Conservation (phyloP, 1,284 basidiomycete species). For the Agaricales sp. region DNA sequence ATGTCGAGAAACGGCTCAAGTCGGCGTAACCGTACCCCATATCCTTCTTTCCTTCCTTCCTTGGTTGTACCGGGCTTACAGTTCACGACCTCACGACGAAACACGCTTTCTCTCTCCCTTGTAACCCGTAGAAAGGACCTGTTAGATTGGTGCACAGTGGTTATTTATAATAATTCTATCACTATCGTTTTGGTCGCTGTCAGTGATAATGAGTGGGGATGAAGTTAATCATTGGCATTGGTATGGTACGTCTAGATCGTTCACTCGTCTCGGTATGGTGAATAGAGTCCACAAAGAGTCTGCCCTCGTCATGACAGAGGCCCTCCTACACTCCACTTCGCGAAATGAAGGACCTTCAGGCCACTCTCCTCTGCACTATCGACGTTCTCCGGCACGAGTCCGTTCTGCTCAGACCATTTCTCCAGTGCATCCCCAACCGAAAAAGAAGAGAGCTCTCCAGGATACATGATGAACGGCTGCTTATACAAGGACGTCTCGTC, state of each 20-base stretch:
- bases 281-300: too few relatives aligned
- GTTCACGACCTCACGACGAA: too few relatives aligned
- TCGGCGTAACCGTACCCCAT: too few relatives aligned
- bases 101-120: too few relatives aligned
- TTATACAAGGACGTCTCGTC: constrained; percentile 63
- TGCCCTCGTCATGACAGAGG: constrained; percentile 4
- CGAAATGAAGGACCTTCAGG: constrained; percentile 50
- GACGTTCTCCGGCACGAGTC: constrained; percentile 26
- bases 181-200: too few relatives aligned
- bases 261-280: too few relatives aligned
- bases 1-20: constrained; percentile 12
- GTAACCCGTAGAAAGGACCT: too few relatives aligned
- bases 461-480: constrained; percentile 77
- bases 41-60: too few relatives aligned
- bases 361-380: constrained; percentile 33
- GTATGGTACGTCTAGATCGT: too few relatives aligned
- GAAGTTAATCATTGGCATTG: background rate
- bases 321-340: constrained; percentile 54
- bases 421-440: constrained; percentile 55
- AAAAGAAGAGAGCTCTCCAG: constrained; percentile 37
- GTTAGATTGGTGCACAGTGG: too few relatives aligned
- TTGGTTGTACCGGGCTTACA: too few relatives aligned
- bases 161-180: too few relatives aligned
- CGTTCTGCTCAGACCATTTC: constrained; percentile 57
- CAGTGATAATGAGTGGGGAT: background rate